Base-by-base conservation (phyloP, 192 early-diverging fungal species). In the Gryganskiella cystojenkinii region DNA sequence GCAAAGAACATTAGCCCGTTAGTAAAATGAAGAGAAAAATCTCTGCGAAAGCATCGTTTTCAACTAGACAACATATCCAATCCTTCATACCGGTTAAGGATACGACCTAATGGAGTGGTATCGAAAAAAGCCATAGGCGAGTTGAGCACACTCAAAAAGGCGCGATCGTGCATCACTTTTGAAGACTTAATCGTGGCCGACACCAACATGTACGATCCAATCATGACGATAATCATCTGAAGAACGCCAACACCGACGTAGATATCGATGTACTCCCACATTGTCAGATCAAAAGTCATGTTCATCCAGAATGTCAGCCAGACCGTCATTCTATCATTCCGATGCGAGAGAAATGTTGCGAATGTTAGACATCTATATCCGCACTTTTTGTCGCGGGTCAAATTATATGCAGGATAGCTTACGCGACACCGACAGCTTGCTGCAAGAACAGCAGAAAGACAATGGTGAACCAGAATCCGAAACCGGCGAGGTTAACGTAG, bases 101-200 rank as follows among this genome's bases (percentile, higher is more conserved):
- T 86, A 28, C 91, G 87, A n/a, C 91, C 91, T 40, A 87, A 49
- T 19, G 91, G 91, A 6, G 88, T 91, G 43, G 87, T 85, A 52
- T 92, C 90, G 58, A 92, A 92, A 66, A 86, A 90, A 10, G 64
- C 65, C 82, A 87, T 86, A 1, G 89, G 89, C 9, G 87, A 78
- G 27, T 80, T 82, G 24, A 94, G 60, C 28, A 94, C 86, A 22
- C 85, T 91, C n/a, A 87, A 43, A 50, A 95, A 85, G 74, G 93
- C 87, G 7, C 81, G 53, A 17, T 82, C 75, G 53, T 94, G 92
- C 9, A 91, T 81, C 7, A 63, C 40, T 37, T 80, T 69, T 5
- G 91, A 90, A 28, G 92, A 90, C 53, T 86, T 84, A 45, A 92
- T 86, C 46, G 68, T 49, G 5, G 56, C 66, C 22, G 59, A 15